These are phyloP conservation scores for Eimeria acervulina DNA, from an alignment of 169 alveolate species.

Conservation along the genomic window DNA sequence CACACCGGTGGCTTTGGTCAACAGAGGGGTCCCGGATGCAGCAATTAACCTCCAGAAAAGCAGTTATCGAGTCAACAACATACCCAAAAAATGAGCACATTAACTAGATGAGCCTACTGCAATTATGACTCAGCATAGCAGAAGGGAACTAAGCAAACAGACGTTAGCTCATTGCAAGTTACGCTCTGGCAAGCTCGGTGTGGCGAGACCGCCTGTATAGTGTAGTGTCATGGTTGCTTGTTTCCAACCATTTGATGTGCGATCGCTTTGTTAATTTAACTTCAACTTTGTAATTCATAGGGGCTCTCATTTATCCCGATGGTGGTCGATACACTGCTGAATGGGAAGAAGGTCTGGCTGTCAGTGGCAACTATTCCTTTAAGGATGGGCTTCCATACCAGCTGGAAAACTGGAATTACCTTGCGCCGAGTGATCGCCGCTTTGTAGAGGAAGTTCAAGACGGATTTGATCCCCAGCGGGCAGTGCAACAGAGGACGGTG, in stretches of 20 bases:
- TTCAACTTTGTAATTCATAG: background rate
- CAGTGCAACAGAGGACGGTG: slow-evolving; percentile 26
- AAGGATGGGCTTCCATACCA: slow-evolving; percentile 77
- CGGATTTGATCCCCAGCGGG: slow-evolving; percentile 61
- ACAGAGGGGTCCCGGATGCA: background rate
- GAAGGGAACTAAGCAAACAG: background rate
- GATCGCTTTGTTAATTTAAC: background rate
- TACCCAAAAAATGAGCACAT: background rate
- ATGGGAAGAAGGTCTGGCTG: slow-evolving; percentile 91
- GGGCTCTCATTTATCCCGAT: slow-evolving; percentile 91
- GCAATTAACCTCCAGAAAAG: background rate
- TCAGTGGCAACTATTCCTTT: slow-evolving; percentile 64
- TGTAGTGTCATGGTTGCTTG: too few species aligned
- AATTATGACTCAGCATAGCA: background rate
- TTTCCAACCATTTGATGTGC: background rate
- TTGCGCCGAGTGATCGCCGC: slow-evolving; percentile 72
- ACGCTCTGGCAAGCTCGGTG: background rate
- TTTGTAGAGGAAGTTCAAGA: slow-evolving; percentile 41
- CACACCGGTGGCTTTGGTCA: background rate
- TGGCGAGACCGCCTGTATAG: background rate
- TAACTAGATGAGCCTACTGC: background rate
- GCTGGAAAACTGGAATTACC: slow-evolving; percentile 70
- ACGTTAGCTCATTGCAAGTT: background rate
- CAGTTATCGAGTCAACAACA: background rate
- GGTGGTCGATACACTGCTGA: slow-evolving; percentile 91